Conservation (phyloP, 2,329 filamentous ascomycete species). For the Chrysoporthe austroafricana region DNA sequence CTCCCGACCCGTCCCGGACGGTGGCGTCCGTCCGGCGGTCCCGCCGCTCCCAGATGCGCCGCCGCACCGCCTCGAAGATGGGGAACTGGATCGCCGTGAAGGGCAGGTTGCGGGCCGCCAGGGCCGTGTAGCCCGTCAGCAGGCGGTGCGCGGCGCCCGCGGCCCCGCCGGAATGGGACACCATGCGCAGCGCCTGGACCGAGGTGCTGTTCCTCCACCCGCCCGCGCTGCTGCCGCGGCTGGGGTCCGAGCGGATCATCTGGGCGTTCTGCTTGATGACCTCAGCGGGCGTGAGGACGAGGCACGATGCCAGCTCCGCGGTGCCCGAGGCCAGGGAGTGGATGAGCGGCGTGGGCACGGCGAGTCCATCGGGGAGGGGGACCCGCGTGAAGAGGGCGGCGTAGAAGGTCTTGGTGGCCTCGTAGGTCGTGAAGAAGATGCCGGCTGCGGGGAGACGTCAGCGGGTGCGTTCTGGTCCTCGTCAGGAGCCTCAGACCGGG, state of each 20-base stretch:
- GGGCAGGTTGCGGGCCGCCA: slow-evolving; percentile 81
- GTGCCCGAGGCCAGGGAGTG: slow-evolving; percentile 74
- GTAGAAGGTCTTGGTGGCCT: slow-evolving; percentile 71
- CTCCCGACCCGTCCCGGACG: slow-evolving; percentile 31
- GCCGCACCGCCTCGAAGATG: slow-evolving; percentile 75
- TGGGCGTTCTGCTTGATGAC: slow-evolving; percentile 95
- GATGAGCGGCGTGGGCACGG: slow-evolving; percentile 68
- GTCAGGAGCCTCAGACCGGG: neutral
- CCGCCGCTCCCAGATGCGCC: slow-evolving; percentile 49
- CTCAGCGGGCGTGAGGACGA: slow-evolving; percentile 86
- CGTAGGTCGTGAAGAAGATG: slow-evolving; percentile 89
- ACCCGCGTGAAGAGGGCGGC: slow-evolving; percentile 48
- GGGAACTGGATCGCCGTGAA: slow-evolving; percentile 91
- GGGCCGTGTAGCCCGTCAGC: slow-evolving; percentile 75
- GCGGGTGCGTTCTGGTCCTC: neutral
- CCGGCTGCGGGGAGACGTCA: slow-evolving; percentile 54
- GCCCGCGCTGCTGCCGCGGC: neutral
- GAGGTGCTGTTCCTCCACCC: slow-evolving; percentile 46
- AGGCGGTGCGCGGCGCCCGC: slow-evolving; percentile 58
- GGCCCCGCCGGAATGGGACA: slow-evolving; percentile 48
- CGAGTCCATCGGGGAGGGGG: slow-evolving; percentile 19
- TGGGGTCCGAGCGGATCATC: slow-evolving; percentile 60
- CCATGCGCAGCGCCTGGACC: slow-evolving; percentile 52
- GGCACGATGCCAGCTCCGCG: slow-evolving; percentile 83
- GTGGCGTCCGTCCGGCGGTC: slow-evolving; percentile 24